Conservation (phyloP, 768 basidiomycete genomes). For the Pholiota conissans region DNA sequence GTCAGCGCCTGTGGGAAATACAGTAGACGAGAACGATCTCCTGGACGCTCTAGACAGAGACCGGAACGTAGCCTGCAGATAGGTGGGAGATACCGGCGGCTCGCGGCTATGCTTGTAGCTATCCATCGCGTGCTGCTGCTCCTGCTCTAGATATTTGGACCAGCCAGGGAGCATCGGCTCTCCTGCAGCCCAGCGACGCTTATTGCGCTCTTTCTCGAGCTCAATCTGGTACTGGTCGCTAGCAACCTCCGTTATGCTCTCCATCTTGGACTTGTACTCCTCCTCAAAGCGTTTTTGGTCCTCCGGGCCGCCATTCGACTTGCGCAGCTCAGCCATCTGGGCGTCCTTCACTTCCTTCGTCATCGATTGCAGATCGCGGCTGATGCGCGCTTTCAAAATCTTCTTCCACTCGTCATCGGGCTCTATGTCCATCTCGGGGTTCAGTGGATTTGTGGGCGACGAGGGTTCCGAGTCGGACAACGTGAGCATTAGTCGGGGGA, state of each 20-base stretch:
- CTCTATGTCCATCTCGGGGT: slow-evolving; percentile 33
- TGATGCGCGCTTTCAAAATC: slow-evolving; percentile 46
- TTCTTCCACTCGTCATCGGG: slow-evolving; percentile 60
- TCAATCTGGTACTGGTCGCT: slow-evolving; percentile 45
- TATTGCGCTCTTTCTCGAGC: slow-evolving; percentile 48
- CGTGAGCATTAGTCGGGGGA: slow-evolving; percentile 1
- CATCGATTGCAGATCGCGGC: slow-evolving; percentile 40
- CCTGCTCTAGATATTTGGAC: slow-evolving; percentile 3
- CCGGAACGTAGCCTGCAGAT: slow-evolving; percentile 3
- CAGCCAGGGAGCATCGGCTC: slow-evolving; percentile 7
- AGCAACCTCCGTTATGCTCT: slow-evolving; percentile 42
- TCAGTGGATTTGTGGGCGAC: not conserved
- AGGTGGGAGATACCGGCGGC: slow-evolving; percentile 1
- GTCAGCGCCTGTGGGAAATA: slow-evolving; percentile 21
- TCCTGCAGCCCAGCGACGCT: slow-evolving; percentile 29
- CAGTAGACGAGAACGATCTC: slow-evolving; percentile 18
- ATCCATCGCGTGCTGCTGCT: slow-evolving; percentile 6
- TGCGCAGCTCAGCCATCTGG: slow-evolving; percentile 49
- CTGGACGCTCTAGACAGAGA: slow-evolving; percentile 3
- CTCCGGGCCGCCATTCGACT: slow-evolving; percentile 32
- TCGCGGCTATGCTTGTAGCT: slow-evolving; percentile 5
- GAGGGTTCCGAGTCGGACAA: slow-evolving; percentile 1
- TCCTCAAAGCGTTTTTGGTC: slow-evolving; percentile 34
- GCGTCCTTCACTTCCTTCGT: slow-evolving; percentile 66
- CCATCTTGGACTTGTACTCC: slow-evolving; percentile 43